A percentile compares a stretch with the other conserved stretches of the same genome.
Evolutionary conservation across 2,329 filamentous ascomycete genomes (phyloP).

Genomic region (Diaporthe caulivora): DNA sequence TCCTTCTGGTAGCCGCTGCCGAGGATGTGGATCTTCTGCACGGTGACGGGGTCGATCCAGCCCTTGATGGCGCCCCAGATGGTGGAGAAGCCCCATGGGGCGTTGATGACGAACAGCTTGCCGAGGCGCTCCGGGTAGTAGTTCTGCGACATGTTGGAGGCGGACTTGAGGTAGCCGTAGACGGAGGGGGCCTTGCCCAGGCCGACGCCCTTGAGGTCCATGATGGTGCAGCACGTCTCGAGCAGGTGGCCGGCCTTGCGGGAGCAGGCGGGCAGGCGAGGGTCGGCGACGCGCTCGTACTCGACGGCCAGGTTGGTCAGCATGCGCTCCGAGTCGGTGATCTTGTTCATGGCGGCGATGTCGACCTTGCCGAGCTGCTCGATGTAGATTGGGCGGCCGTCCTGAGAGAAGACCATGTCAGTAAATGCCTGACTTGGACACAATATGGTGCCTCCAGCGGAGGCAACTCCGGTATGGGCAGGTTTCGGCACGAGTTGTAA

Average conservation of each 20-base stretch:
- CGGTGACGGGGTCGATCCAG: slow-evolving; percentile 97
- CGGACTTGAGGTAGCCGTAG: slow-evolving; percentile 87
- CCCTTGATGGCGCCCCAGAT: slow-evolving; percentile 90
- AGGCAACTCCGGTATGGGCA: neutral
- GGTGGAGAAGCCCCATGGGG: slow-evolving; percentile 92
- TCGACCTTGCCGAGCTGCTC: slow-evolving; percentile 96
- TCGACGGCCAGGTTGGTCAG: slow-evolving; percentile 95
- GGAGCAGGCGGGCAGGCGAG: slow-evolving; percentile 93
- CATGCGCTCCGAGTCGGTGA: slow-evolving; percentile 94
- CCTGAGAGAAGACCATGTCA: slow-evolving; percentile 62
- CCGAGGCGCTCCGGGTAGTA: slow-evolving; percentile 98
- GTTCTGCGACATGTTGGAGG: slow-evolving; percentile 93
- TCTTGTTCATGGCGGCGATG: slow-evolving; percentile 89
- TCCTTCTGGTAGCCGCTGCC: slow-evolving; percentile 86
- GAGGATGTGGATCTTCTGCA: slow-evolving; percentile 94
- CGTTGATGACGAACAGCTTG: slow-evolving; percentile 97
- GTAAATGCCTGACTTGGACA: neutral
- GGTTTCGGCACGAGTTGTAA: neutral
- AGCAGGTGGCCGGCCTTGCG: slow-evolving; percentile 90
- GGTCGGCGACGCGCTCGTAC: slow-evolving; percentile 96
- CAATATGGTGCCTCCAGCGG: neutral
- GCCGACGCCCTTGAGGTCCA: slow-evolving; percentile 96
- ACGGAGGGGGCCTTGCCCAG: slow-evolving; percentile 84
- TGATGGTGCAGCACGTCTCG: slow-evolving; percentile 98
- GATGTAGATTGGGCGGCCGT: slow-evolving; percentile 97